Percentiles rank a stretch among this genome's conserved stretches.
These are phyloP conservation scores for Suillus lakei DNA, from an alignment of 768 basidiomycete genomes.

Conservation along the genomic window DNA sequence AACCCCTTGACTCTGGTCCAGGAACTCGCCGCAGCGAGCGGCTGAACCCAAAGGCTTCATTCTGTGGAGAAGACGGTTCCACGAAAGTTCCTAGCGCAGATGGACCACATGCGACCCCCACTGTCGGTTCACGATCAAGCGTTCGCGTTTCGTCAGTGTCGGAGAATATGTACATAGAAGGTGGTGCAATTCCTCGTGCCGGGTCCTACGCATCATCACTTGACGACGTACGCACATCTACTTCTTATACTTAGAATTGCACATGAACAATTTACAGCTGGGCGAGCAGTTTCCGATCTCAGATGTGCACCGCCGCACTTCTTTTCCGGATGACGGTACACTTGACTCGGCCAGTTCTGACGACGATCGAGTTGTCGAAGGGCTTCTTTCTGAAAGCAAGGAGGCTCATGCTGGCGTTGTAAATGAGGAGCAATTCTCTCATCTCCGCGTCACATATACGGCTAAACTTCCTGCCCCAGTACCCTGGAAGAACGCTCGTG, in stretches of 20 bases:
- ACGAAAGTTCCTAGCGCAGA: constrained; percentile 1
- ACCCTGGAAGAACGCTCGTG: constrained; percentile 39
- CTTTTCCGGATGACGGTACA: constrained; percentile 35
- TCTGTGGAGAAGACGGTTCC: constrained; percentile 34
- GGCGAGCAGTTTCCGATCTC: constrained; percentile 27
- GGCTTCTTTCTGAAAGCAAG: constrained; percentile 37
- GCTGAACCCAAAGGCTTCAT: constrained; percentile 36
- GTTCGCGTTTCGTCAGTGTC: constrained; percentile 39
- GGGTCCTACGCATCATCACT: constrained; percentile 30
- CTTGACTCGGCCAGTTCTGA: constrained; percentile 41
- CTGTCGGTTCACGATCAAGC: constrained; percentile 33
- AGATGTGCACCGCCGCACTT: constrained; percentile 30
- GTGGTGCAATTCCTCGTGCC: constrained; percentile 24
- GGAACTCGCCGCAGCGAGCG: constrained; percentile 40
- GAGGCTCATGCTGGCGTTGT: constrained; percentile 32
- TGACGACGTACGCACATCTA: constrained; percentile 36
- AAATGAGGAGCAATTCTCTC: constrained; percentile 39
- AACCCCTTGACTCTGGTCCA: constrained; percentile 38
- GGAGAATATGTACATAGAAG: constrained; percentile 33
- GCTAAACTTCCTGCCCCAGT: constrained; percentile 37
- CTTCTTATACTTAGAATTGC: constrained; percentile 36
- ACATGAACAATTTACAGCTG: constrained; percentile 28
- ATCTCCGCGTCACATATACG: constrained; percentile 42
- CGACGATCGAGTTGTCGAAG: constrained; percentile 39
- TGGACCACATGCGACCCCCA: constrained; percentile 15